Evolutionary conservation across 1,139 yeast genomes (phyloP), one percentile per base, ranked within the genome.

Genomic region (Pichia sp.): DNA sequence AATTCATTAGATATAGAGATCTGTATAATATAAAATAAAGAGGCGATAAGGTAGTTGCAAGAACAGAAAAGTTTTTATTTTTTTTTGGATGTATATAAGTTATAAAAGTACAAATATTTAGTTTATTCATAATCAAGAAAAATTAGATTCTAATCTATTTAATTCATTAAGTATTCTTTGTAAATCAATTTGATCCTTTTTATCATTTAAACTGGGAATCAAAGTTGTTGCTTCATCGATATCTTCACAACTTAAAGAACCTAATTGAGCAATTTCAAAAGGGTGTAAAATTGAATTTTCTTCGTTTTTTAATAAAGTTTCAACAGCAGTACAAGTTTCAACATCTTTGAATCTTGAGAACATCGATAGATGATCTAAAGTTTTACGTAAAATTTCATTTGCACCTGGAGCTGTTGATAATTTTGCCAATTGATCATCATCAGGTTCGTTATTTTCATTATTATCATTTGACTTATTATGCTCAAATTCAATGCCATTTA

Each of bases 181-280:
- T 52, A 92, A 71, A 62, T 90, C 97, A 43, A 85, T 86, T 57
- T 89, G 96, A 7, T 87, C 77, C 43, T 87, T 89, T 66, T 90
- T 90, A 22, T 59, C 61, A 20, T 79, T 75, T 61, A 92, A 73
- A 67, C 95, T 85, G 42, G 99, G 97, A 53, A 92, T 84, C 61
- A 92, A 73, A 26, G 96, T 87, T 68, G 89, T 87, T 30, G 97
- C 97, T 70, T 92, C 99, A 62, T 92, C 98, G 7, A 96, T 90
- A 57, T 92, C 97, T 63, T 92, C 98, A 68, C 97, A 90, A 39
- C 94, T 88, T 55, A 92, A 73, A 3, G 95, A 87, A 0, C 97
- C 96, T 53, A 92, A 73, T 68, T 92, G 98, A 0, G 98, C 96
- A 48, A 88, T 74, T 68, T 92, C 99, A 66, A 92, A 94, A 2